Percentiles rank a stretch among this genome's conserved stretches.
Evolutionary conservation across 345 rosid species (phyloP).

Genomic region (Bretschneidera sinensis): DNA sequence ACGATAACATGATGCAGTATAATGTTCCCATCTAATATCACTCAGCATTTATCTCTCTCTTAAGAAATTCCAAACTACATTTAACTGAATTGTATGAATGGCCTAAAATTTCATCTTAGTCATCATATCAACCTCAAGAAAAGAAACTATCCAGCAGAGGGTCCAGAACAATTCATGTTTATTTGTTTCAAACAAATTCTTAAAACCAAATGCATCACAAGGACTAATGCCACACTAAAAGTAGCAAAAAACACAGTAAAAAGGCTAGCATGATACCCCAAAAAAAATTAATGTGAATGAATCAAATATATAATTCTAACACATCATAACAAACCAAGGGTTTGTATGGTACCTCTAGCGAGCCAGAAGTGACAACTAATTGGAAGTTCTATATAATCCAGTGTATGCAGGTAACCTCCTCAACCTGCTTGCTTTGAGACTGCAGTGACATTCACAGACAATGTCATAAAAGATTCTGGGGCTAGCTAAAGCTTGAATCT

Average conservation of each 20-base stretch:
- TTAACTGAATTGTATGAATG: too few relatives aligned
- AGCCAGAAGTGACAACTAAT: conserved; percentile 49
- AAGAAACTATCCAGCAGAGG: background rate
- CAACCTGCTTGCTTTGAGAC: conserved; percentile 65
- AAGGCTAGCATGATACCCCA: background rate
- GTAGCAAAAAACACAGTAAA: too few relatives aligned
- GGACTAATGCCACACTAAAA: too few relatives aligned
- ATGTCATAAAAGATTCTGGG: conserved; percentile 36
- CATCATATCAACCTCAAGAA: background rate
- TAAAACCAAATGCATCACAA: background rate
- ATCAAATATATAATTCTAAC: conserved; percentile 1
- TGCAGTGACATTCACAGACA: conserved; percentile 70
- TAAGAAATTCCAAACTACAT: too few relatives aligned
- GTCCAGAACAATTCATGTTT: background rate
- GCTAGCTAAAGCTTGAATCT: conserved; percentile 24
- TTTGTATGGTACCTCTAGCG: conserved; percentile 56
- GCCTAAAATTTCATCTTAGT: background rate
- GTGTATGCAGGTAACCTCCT: conserved; percentile 53
- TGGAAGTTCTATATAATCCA: conserved; percentile 51
- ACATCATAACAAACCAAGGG: conserved; percentile 30
- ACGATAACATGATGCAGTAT: too few relatives aligned
- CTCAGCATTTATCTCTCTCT: too few relatives aligned
- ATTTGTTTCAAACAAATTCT: too few relatives aligned
- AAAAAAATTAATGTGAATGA: too few relatives aligned
- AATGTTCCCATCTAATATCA: too few relatives aligned